Conservation (phyloP, 164 flowering plant genomes). For the Nymphaea thermarum region DNA sequence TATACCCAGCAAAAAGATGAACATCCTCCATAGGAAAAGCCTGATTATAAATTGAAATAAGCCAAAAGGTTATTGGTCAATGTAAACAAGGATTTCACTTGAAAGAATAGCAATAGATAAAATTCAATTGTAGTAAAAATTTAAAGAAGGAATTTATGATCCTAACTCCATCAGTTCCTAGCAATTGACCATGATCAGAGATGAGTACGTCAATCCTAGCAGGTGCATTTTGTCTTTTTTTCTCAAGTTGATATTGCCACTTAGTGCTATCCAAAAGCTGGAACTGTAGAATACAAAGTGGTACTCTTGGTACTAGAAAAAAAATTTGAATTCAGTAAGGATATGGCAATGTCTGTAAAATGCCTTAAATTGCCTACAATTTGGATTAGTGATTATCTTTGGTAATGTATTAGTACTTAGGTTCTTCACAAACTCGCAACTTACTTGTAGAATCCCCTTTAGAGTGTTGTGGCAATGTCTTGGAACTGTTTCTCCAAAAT, state of each 20-base stretch:
- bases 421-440: too few relatives aligned
- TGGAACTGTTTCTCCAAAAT: too few relatives aligned
- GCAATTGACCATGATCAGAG: slow-evolving; percentile 26
- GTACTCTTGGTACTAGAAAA: background rate
- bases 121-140: too few relatives aligned
- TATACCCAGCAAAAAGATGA: slow-evolving; percentile 34
- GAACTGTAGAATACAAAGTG: slow-evolving; percentile 26
- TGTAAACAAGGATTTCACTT: background rate
- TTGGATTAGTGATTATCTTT: too few relatives aligned
- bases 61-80: too few relatives aligned
- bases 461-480: too few relatives aligned
- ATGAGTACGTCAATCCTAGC: slow-evolving; percentile 38
- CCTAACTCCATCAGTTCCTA: slow-evolving; percentile 59
- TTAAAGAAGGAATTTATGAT: background rate
- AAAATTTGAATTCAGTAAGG: background rate
- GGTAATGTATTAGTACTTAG: too few relatives aligned
- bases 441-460: too few relatives aligned
- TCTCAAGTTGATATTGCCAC: slow-evolving; percentile 42
- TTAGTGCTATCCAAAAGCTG: slow-evolving; percentile 18
- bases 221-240: slow-evolving; percentile 32
- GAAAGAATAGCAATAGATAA: background rate
- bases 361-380: too few relatives aligned
- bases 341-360: too few relatives aligned
- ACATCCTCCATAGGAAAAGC: slow-evolving; percentile 24
- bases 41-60: slow-evolving; percentile 25